Evolutionary conservation across 192 early-diverging fungal species (phyloP).

Genomic region (Coemansia sp.): DNA sequence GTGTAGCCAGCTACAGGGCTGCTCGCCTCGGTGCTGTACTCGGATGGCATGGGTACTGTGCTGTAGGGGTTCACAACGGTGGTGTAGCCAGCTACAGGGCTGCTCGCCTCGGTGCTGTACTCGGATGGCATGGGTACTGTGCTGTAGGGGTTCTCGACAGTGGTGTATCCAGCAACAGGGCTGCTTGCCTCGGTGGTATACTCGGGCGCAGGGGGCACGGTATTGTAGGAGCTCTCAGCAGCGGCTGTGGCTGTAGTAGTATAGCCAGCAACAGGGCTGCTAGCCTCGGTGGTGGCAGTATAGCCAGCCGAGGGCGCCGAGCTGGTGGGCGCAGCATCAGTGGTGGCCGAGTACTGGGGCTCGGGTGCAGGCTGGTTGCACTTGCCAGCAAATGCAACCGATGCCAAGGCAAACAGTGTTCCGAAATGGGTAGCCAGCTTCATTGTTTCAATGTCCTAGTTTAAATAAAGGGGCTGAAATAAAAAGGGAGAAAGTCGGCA

Average conservation of each 20-base stretch:
- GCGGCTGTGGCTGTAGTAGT: too few species aligned
- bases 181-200: neutral
- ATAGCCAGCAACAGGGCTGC: too few species aligned
- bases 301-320: constrained; percentile 1
- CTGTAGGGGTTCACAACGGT: too few species aligned
- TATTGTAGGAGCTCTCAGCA: neutral
- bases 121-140: constrained; percentile 4
- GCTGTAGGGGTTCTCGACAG: constrained; percentile 6
- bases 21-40: neutral
- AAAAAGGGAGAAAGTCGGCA: neutral
- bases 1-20: neutral
- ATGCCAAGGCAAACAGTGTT: constrained; percentile 7
- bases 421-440: constrained; percentile 14
- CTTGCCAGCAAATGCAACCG: constrained; percentile 19
- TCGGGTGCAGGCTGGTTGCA: constrained; percentile 1
- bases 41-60: too few species aligned
- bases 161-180: constrained; percentile 3
- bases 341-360: constrained; percentile 2
- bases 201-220: neutral
- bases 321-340: neutral
- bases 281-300: too few species aligned
- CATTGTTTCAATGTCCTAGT: constrained; percentile 12
- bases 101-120: too few species aligned
- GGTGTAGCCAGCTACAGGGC: too few species aligned
- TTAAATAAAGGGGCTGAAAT: too few species aligned